Percentiles rank a stretch among this genome's conserved stretches.
Conservation (phyloP, 2,329 filamentous ascomycete species). For the Chrysoporthe cubensis region DNA sequence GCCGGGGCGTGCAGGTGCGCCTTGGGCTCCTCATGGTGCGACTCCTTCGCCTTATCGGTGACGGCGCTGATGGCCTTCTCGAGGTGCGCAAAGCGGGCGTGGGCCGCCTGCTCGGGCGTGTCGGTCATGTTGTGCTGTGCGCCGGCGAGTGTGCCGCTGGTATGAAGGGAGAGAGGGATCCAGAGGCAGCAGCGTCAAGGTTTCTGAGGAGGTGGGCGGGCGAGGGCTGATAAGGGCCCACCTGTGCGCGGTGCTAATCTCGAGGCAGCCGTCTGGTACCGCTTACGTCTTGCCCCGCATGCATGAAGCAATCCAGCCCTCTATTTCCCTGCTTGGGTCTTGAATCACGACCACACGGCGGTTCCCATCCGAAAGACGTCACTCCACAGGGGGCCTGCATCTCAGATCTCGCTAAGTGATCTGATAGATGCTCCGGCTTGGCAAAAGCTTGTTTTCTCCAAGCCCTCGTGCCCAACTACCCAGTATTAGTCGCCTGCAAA, state of each 20-base stretch:
- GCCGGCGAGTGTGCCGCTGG: not conserved
- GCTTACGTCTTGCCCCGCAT: not conserved
- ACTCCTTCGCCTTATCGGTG: conserved; percentile 16
- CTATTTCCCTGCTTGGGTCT: not conserved
- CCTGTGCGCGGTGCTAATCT: not conserved
- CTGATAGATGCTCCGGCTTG: conserved; percentile 13
- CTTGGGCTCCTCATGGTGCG: conserved; percentile 19
- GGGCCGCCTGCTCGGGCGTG: conserved; percentile 14
- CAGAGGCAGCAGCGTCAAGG: not conserved
- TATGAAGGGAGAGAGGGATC: not conserved
- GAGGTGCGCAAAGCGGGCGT: conserved; percentile 11
- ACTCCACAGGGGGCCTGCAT: conserved; percentile 4
- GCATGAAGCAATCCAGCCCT: not conserved
- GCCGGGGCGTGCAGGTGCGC: conserved; percentile 29
- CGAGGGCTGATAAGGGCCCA: not conserved
- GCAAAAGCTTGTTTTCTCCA: conserved; percentile 10
- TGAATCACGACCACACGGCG: not conserved
- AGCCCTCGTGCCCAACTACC: not conserved
- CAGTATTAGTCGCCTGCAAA: not conserved
- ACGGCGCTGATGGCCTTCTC: conserved; percentile 12
- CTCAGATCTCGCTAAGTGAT: not conserved
- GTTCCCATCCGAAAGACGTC: not conserved
- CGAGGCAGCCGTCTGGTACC: not conserved
- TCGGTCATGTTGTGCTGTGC: conserved; percentile 7
- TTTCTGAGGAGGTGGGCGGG: not conserved